Conservation (phyloP, 2,329 filamentous ascomycete species). For the Epicoccum nigrum region DNA sequence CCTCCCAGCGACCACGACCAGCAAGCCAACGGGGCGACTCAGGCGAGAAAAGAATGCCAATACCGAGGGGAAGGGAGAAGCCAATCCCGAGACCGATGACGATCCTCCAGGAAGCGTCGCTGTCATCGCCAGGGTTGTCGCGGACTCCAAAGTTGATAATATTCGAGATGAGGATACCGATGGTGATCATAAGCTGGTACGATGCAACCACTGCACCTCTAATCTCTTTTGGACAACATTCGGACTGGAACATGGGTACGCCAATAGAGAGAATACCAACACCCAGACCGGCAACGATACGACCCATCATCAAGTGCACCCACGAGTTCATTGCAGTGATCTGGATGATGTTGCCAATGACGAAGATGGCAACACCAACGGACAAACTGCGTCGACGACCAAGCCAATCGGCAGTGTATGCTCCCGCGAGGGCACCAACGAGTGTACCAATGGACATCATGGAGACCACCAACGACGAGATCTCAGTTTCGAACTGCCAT, state of each 20-base stretch:
- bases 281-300: conserved; percentile 52
- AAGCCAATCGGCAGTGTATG: conserved; percentile 61
- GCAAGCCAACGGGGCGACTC: conserved; percentile 54
- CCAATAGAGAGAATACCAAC: conserved; percentile 58
- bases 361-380: conserved; percentile 53
- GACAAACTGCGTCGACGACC: conserved; percentile 56
- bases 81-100: conserved; percentile 42
- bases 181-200: conserved; percentile 55
- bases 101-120: conserved; percentile 45
- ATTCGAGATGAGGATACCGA: conserved; percentile 48
- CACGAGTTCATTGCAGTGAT: conserved; percentile 50
- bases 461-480: conserved; percentile 51
- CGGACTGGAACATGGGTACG: conserved; percentile 71
- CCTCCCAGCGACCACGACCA: conserved; percentile 55
- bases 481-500: conserved; percentile 49
- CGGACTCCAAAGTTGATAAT: conserved; percentile 50
- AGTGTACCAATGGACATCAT: conserved; percentile 50
- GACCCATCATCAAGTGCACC: conserved; percentile 57
- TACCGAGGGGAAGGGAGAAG: conserved; percentile 39
- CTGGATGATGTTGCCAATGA: conserved; percentile 53
- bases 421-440: conserved; percentile 50
- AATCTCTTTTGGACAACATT: conserved; percentile 66
- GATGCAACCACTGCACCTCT: conserved; percentile 66
- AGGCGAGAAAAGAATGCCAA: conserved; percentile 40
- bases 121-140: conserved; percentile 46